Evolutionary conservation across 495 filamentous ascomycete species (phyloP).

Genomic region (Thermothielavioides terrestris): DNA sequence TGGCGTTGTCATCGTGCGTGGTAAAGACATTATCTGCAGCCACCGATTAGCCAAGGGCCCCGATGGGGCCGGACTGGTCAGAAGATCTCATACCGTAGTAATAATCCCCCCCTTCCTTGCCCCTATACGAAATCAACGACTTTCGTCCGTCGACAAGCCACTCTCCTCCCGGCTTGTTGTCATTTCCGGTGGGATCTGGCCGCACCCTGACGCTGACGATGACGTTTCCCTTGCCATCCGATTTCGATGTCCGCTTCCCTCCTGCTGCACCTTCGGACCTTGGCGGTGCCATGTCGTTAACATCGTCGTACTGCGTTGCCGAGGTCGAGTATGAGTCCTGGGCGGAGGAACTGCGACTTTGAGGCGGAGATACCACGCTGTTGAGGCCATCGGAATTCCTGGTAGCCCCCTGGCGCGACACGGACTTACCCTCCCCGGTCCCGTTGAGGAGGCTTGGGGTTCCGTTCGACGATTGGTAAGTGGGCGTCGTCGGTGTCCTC

Average conservation of each 20-base stretch:
- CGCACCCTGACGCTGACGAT: conserved; percentile 90
- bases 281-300: conserved; percentile 43
- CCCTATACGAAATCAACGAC: conserved; percentile 71
- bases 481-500: conserved; percentile 31
- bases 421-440: conserved; percentile 63
- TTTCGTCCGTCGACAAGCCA: conserved; percentile 87
- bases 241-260: conserved; percentile 39
- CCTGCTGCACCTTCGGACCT: conserved; percentile 26
- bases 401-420: conserved; percentile 46
- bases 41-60: neutral
- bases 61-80: too few relatives aligned
- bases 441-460: conserved; percentile 71
- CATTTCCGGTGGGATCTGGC: conserved; percentile 60
- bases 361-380: conserved; percentile 67
- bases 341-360: conserved; percentile 81
- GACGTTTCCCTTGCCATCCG: conserved; percentile 85
- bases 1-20: conserved; percentile 82
- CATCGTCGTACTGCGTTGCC: conserved; percentile 77
- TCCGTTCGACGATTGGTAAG: conserved; percentile 37
- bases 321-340: conserved; percentile 87
- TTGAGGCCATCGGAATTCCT: conserved; percentile 62
- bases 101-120: conserved; percentile 86
- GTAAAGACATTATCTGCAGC: conserved; percentile 86
- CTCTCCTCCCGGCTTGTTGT: conserved; percentile 61
- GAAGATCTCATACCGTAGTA: conserved; percentile 66